These are phyloP conservation scores for Aeschynomene evenia DNA, from an alignment of 306 rosid species.

Conservation along the genomic window DNA sequence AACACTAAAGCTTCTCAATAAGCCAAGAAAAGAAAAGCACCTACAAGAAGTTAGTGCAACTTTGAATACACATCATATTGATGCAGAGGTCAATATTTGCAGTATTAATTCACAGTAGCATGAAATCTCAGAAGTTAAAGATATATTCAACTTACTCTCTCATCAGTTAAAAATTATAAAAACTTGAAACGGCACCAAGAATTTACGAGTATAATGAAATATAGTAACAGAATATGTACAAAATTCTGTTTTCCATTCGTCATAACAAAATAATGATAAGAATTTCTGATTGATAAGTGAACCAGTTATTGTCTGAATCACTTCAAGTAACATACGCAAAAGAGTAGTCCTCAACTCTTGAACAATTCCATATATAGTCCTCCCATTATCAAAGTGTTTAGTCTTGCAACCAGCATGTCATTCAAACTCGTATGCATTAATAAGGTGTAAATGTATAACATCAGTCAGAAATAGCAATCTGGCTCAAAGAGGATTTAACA, in stretches of 20 bases:
- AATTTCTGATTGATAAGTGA: slow-evolving; percentile 71
- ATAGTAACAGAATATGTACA: neutral
- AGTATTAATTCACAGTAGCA: neutral
- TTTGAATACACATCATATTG: slow-evolving; percentile 6
- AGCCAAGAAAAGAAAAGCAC: slow-evolving; percentile 26
- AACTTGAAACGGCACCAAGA: slow-evolving; percentile 15
- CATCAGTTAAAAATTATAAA: neutral
- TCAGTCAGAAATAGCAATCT: slow-evolving; percentile 10
- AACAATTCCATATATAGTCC: slow-evolving; percentile 72
- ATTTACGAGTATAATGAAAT: slow-evolving; percentile 1
- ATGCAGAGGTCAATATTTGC: neutral
- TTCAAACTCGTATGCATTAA: slow-evolving; percentile 80
- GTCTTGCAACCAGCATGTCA: slow-evolving; percentile 83
- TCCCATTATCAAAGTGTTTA: slow-evolving; percentile 80
- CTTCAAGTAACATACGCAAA: slow-evolving; percentile 62
- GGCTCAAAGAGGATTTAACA: slow-evolving; percentile 17
- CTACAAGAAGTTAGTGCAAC: neutral
- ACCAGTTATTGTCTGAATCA: slow-evolving; percentile 73
- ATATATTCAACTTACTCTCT: neutral
- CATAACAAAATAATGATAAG: neutral
- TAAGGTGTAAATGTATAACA: slow-evolving; percentile 42
- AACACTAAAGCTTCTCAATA: slow-evolving; percentile 11
- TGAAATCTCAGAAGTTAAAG: neutral
- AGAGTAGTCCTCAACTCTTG: slow-evolving; percentile 84
- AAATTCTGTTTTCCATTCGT: neutral